These are phyloP conservation scores for Hanseniaspora lachancei DNA, from an alignment of 805 yeast genomes.

Conservation along the genomic window DNA sequence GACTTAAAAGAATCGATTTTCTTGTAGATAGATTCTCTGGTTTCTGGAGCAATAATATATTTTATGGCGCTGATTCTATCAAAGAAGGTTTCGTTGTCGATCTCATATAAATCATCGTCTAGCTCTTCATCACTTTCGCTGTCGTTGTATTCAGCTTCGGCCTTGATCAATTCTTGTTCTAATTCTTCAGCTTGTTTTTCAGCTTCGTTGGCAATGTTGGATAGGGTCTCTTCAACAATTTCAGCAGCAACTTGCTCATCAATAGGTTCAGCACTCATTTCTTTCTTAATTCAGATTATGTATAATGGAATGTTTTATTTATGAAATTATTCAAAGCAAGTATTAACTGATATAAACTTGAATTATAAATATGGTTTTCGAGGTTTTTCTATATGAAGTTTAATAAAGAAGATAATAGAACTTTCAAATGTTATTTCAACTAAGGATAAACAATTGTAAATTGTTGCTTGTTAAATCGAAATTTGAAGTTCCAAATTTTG, in stretches of 20 bases:
- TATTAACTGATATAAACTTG: no score
- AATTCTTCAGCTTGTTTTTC: slow-evolving; percentile 21
- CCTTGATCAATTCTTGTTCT: slow-evolving; percentile 26
- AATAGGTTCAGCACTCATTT: slow-evolving; percentile 34
- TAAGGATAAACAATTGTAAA: no score
- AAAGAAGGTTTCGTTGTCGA: slow-evolving; percentile 67
- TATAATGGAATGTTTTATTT: background rate
- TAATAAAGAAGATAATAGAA: no score
- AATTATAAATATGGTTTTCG: no score
- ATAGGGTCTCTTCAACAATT: slow-evolving; percentile 33
- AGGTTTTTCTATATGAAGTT: no score
- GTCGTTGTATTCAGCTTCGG: slow-evolving; percentile 29
- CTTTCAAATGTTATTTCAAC: no score
- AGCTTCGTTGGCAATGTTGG: slow-evolving; percentile 30
- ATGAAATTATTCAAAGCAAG: background rate
- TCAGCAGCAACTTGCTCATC: slow-evolving; percentile 56
- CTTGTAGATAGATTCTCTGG: slow-evolving; percentile 41
- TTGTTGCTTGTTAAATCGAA: no score
- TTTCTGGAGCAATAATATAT: slow-evolving; percentile 81
- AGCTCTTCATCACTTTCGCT: slow-evolving; percentile 37
- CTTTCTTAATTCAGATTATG: background rate
- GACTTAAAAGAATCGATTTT: slow-evolving; percentile 25
- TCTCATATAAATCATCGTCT: slow-evolving; percentile 45
- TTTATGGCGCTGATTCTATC: slow-evolving; percentile 86
- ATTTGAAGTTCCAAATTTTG: no score